Evolutionary conservation across 768 basidiomycete species (phyloP), one percentile per base, ranked within the genome.

Genomic region (Boletus pseudo-olivaceus): DNA sequence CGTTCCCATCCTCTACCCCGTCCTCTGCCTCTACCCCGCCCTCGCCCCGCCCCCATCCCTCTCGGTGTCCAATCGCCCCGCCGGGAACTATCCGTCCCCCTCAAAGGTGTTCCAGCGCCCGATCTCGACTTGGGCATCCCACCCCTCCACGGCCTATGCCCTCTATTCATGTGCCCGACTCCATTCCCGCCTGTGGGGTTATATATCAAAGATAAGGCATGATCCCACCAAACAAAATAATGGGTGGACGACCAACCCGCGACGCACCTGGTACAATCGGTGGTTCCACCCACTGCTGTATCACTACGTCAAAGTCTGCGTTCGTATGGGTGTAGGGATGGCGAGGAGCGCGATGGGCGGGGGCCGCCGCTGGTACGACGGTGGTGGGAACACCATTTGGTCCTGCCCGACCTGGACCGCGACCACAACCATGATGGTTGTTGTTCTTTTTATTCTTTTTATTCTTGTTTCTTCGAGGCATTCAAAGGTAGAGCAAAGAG

Each of bases 1-100:
- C 5, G n/a, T 5, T 23, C 37, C 33, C 43, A 7, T 10, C 60
- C 59, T 27, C 55, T n/a, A 5, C 49, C 59, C 17, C 66, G 47
- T 9, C 63, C 66, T 26, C 59, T 47, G 2, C 67, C 64, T 47
- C 67, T 49, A 4, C 69, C 72, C 9, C 66, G 50, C 6, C 67
- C 69, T 1, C 69, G 58, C 4, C 49, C 46, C 17, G 30, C 34
- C 8, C 54, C 53, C 30, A 23, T 35, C 30, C 64, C 60, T 49
- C 49, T 45, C 5, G 62, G 55, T 9, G 57, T 59, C 14, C 5
- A 44, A 34, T 33, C 7, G 11, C 64, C 56, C 0, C 60, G 43
- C 11, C 55, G 35, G 7, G 61, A 57, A 34, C 54, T 62, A 27
- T 61, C 50, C 4, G 14, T 26, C 15, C 65, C 64, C 19, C 59